Percentiles rank a stretch among this genome's conserved stretches.
These are phyloP conservation scores for Furcasterigmium sp. DNA, from an alignment of 2,329 filamentous ascomycete species.

Conservation along the genomic window DNA sequence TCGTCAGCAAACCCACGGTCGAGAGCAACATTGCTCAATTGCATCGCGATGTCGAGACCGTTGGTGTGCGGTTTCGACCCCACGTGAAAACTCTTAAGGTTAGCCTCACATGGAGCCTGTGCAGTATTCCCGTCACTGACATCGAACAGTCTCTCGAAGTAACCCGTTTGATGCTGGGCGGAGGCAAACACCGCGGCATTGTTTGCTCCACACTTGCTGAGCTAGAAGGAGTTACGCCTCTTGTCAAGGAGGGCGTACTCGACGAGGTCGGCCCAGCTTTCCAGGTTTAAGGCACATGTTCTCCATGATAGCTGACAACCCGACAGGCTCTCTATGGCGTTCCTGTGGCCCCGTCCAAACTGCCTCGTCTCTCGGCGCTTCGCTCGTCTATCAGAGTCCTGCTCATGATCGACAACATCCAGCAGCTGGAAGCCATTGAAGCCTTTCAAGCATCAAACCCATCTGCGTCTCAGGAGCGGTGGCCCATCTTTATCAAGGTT, in stretches of 20 bases:
- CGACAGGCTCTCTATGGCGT: constrained; percentile 30
- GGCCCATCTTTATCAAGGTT: constrained; percentile 30
- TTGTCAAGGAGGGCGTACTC: constrained; percentile 31
- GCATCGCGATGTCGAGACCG: constrained; percentile 29
- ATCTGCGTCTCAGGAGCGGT: constrained; percentile 13
- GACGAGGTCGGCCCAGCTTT: constrained; percentile 24
- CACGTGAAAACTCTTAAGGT: constrained; percentile 42
- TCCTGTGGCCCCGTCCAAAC: constrained; percentile 28
- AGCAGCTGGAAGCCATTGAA: constrained; percentile 24
- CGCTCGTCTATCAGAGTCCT: constrained; percentile 22
- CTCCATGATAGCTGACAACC: too few species aligned
- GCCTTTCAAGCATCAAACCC: constrained; percentile 3
- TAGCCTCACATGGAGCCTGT: background rate
- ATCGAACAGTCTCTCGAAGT: constrained; percentile 23
- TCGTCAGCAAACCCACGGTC: constrained; percentile 30
- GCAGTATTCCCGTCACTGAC: background rate
- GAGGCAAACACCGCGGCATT: constrained; percentile 28
- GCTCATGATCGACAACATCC: constrained; percentile 30
- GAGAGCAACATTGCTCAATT: constrained; percentile 29
- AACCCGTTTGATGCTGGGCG: constrained; percentile 33
- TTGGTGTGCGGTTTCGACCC: constrained; percentile 31
- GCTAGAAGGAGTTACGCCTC: constrained; percentile 29
- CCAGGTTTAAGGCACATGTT: too few species aligned
- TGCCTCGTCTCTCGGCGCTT: constrained; percentile 22
- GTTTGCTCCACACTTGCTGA: constrained; percentile 34